These are phyloP conservation scores for Mortierella sp. DNA, from an alignment of 371 early-diverging fungal species.

Conservation along the genomic window DNA sequence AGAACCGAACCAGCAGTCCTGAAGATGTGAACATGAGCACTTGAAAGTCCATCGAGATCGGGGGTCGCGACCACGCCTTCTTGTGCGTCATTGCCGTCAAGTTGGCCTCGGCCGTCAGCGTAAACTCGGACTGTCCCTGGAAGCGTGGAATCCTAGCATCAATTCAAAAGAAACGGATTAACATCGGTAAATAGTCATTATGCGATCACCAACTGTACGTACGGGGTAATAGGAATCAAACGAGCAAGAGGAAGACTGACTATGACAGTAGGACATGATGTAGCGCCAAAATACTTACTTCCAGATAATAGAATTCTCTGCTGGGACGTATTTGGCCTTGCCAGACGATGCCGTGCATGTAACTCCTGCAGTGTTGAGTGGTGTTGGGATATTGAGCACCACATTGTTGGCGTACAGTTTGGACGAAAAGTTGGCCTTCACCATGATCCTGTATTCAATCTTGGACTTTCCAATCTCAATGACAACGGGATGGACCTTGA, in stretches of 20 bases:
- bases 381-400: conserved; percentile 86
- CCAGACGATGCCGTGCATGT: conserved; percentile 80
- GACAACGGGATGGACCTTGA: conserved; percentile 88
- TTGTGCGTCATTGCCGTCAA: conserved; percentile 81
- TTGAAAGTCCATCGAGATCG: conserved; percentile 92
- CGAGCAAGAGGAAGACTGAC: neutral
- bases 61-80: conserved; percentile 91
- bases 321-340: conserved; percentile 90
- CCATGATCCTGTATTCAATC: conserved; percentile 85
- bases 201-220: neutral
- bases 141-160: conserved; percentile 81
- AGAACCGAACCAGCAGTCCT: conserved; percentile 88
- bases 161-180: neutral
- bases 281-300: conserved; percentile 70
- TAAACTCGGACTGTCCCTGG: conserved; percentile 86
- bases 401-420: conserved; percentile 88
- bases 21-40: conserved; percentile 93
- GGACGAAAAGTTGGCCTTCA: conserved; percentile 82
- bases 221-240: neutral
- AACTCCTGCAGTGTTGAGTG: conserved; percentile 83
- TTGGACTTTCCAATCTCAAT: conserved; percentile 82
- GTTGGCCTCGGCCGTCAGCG: conserved; percentile 80
- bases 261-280: neutral
- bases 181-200: neutral
- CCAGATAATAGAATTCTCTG: conserved; percentile 90